Base-by-base conservation (phyloP, 2,329 filamentous ascomycete species). In the Purpureocillium takamizusanense region DNA sequence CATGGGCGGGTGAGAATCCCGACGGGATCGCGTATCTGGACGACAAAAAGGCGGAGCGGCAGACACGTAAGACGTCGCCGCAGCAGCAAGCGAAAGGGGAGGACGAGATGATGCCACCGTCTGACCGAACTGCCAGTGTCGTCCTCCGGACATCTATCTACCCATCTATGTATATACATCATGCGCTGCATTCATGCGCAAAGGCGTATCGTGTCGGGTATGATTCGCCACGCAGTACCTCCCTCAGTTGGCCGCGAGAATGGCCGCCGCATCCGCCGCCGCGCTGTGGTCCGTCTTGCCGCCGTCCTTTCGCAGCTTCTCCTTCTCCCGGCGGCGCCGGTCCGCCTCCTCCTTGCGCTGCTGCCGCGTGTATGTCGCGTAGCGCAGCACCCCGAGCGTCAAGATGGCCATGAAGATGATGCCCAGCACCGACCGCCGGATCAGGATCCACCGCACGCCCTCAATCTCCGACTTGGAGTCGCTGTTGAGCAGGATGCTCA, bases 381-480 rank as follows among this genome's bases (percentile, higher is more conserved):
- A 82, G 17, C 76, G 70, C 36, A 83, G 59, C 21, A 72, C 74
- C 11, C 68, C 67, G 12, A 83, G 59, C 7, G 76, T 78, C 43
- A 81, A 53, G 27, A 81, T 63, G 23, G 70, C 77, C 75, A 82
- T 77, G 60, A 81, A 77, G 37, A 81, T 54, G 45, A 82, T 79
- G n/a, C 77, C 78, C 29, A 78, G 57, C 21, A 78, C 76, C 16
- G 77, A 76, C 37, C 78, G 67, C 39, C 76, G 66, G 44, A 80
- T 86, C 46, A 81, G 63, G 31, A 95, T 80, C 92, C 92, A 97
- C 42, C 92, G 74, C 35, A 98, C 67, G 2, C 82, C 84, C 60
- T 98, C 92, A 35, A 97, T 89, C 51, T 95, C 86, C 4, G 85
- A 90, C 57, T 90, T 89, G 35, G 84, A 80, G 59, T 97, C 92